Evolutionary conservation across 2,329 filamentous ascomycete genomes (phyloP).

Genomic region (Cladosporium sp.): DNA sequence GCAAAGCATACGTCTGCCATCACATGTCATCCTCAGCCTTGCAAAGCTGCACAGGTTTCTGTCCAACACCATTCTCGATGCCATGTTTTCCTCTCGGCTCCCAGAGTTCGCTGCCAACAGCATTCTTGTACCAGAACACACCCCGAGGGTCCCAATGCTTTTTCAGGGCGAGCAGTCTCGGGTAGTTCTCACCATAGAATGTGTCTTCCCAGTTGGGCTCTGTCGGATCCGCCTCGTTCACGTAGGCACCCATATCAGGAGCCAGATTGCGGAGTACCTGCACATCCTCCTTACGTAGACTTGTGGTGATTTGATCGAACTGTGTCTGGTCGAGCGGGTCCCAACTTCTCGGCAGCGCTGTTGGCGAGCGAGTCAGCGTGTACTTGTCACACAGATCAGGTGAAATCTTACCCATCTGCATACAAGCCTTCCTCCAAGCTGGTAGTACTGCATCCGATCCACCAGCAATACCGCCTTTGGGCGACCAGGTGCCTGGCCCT

Average conservation of each 20-base stretch:
- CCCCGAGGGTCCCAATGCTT: slow-evolving; percentile 44
- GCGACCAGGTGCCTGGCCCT: slow-evolving; percentile 12
- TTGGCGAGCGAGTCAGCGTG: not conserved
- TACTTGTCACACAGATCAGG: not conserved
- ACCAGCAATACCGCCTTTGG: slow-evolving; percentile 20
- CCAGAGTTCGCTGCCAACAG: slow-evolving; percentile 45
- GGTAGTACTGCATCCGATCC: slow-evolving; percentile 26
- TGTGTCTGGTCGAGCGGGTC: slow-evolving; percentile 37
- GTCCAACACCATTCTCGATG: slow-evolving; percentile 26
- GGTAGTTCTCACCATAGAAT: slow-evolving; percentile 49
- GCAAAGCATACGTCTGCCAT: not conserved
- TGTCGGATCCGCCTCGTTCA: slow-evolving; percentile 38
- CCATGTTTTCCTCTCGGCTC: slow-evolving; percentile 14
- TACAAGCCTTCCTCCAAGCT: slow-evolving; percentile 26
- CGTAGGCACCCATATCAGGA: slow-evolving; percentile 44
- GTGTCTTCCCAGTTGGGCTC: slow-evolving; percentile 45
- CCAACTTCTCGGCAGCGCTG: slow-evolving; percentile 25
- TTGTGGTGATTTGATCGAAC: slow-evolving; percentile 23
- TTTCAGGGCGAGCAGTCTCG: slow-evolving; percentile 42
- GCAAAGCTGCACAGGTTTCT: slow-evolving; percentile 24
- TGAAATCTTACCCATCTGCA: slow-evolving; percentile 22
- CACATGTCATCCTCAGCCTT: not conserved
- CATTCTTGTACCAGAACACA: slow-evolving; percentile 45
- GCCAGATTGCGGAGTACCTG: slow-evolving; percentile 43
- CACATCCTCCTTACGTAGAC: slow-evolving; percentile 15